Evolutionary conservation across 345 rosid species (phyloP).

Genomic region (Sisymbrium altissimum): DNA sequence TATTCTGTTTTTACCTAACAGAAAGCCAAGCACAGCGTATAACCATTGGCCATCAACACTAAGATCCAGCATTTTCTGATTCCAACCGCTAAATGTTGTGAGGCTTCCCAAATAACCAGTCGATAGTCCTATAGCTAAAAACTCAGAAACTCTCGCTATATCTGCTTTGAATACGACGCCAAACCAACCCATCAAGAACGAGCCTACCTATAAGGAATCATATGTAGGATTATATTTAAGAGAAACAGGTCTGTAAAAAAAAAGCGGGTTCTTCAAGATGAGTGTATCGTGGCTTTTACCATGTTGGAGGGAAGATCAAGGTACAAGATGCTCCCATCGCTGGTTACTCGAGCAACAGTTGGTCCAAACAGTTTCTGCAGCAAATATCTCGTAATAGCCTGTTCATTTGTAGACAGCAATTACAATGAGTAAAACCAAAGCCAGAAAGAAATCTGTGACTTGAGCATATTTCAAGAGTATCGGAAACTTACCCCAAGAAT

Average conservation of each 20-base stretch:
- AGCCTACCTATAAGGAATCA: slow-evolving; percentile 57
- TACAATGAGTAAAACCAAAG: not conserved
- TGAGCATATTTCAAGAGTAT: not conserved
- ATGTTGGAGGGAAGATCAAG: slow-evolving; percentile 89
- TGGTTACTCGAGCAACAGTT: slow-evolving; percentile 54
- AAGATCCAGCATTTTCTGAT: slow-evolving; percentile 94
- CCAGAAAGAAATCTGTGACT: not conserved
- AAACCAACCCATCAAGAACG: slow-evolving; percentile 97
- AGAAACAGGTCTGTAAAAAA: not conserved
- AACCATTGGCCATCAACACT: slow-evolving; percentile 70
- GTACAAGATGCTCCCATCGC: slow-evolving; percentile 52
- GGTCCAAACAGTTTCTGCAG: slow-evolving; percentile 82
- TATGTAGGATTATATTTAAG: not conserved
- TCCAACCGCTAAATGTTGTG: slow-evolving; percentile 98
- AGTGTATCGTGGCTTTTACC: slow-evolving; percentile 39
- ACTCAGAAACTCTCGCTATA: slow-evolving; percentile 57
- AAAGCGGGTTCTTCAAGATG: not conserved
- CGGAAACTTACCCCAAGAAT: slow-evolving; percentile 61
- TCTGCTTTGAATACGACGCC: slow-evolving; percentile 81
- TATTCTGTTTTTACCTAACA: slow-evolving; percentile 51
- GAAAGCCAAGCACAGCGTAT: slow-evolving; percentile 57
- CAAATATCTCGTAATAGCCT: slow-evolving; percentile 78
- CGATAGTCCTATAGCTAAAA: slow-evolving; percentile 71
- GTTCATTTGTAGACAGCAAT: slow-evolving; percentile 23
- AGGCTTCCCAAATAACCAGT: slow-evolving; percentile 94